Evolutionary conservation across 345 rosid genomes (phyloP), one percentile per base, ranked within the genome.

Genomic region (Camelina sativa): DNA sequence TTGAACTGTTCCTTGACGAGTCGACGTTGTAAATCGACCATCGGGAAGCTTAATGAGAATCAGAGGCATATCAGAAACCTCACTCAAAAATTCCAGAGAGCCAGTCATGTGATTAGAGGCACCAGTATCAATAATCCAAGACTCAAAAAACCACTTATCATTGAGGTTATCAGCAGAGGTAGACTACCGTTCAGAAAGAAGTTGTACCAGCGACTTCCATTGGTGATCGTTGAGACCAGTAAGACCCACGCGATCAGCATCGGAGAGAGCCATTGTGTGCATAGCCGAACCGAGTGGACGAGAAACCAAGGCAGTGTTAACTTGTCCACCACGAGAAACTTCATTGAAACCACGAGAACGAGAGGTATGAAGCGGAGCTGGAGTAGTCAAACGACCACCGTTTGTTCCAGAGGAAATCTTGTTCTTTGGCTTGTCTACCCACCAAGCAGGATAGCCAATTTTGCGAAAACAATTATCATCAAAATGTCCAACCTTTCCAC

Each of bases 101-200:
- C 47, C 47, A 0, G n/a, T 41, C n/a, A 3, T 41, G n/a, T 41
- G 47, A 12, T 50, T 17, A 0, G 65, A 35, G 0, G 47, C 47
- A 0, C 30, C 10, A 0, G 47, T 60, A 19, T 60, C 30, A 11
- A 60, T 60, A 1, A 60, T 37, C 65, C 65, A 38, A 6, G 48
- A 59, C 10, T 34, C 9, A 19, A 6, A 0, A 7, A 38, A 38
- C 11, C 0, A 60, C 48, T 1, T 60, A 38, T 32, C 65, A 0
- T 2, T 8, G 0, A 2, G 28, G 0, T 6, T 3, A 0, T 0
- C 4, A 0, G 7, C 1, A 0, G 62, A 8, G 1, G 1, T 0
- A 0, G 23, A 2, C 10, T 16, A 9, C 0, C 5, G 0, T 0
- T 59, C 28, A 0, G 17, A 6, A 3, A 35, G 28, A n/a, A 59